Conservation (phyloP, 495 filamentous ascomycete species). For the Tuber microsphaerosporum region DNA sequence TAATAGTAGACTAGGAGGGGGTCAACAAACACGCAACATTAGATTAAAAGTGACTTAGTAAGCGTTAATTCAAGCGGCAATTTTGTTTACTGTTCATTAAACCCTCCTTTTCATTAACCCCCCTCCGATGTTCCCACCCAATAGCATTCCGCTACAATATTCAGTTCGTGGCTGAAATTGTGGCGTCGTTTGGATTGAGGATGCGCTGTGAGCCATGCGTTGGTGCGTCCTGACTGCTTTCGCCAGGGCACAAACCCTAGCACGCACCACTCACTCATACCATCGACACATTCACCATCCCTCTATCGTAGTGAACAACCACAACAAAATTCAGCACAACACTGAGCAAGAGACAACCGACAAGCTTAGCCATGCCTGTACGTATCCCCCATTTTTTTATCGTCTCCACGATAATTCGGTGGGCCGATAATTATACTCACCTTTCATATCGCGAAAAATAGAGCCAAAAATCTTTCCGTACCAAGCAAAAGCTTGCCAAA, state of each 20-base stretch:
- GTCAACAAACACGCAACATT: too few relatives aligned
- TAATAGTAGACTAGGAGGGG: too few relatives aligned
- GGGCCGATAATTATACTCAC: slow-evolving; percentile 14
- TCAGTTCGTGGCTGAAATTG: background rate
- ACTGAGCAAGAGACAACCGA: slow-evolving; percentile 21
- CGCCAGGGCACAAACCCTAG: slow-evolving; percentile 23
- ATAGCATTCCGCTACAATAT: too few relatives aligned
- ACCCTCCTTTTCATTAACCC: too few relatives aligned
- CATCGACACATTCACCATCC: slow-evolving; percentile 7
- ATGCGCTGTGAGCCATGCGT: background rate
- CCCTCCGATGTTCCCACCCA: too few relatives aligned
- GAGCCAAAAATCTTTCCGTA: slow-evolving; percentile 98
- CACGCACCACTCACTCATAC: slow-evolving; percentile 13
- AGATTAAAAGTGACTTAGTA: too few relatives aligned
- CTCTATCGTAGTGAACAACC: slow-evolving; percentile 22
- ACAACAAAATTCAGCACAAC: slow-evolving; percentile 13
- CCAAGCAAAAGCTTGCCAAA: slow-evolving; percentile 99
- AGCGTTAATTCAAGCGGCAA: too few relatives aligned
- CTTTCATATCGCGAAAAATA: slow-evolving; percentile 44
- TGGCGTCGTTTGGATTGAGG: background rate
- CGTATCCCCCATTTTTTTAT: background rate
- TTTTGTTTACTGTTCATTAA: too few relatives aligned
- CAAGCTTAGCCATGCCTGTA: slow-evolving; percentile 34
- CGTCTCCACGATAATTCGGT: background rate
- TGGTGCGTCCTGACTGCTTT: slow-evolving; percentile 19